A percentile compares a stretch with the other conserved stretches of the same genome.
Conservation (phyloP, 148 eudicot species). For the Dianthus caryophyllus region DNA sequence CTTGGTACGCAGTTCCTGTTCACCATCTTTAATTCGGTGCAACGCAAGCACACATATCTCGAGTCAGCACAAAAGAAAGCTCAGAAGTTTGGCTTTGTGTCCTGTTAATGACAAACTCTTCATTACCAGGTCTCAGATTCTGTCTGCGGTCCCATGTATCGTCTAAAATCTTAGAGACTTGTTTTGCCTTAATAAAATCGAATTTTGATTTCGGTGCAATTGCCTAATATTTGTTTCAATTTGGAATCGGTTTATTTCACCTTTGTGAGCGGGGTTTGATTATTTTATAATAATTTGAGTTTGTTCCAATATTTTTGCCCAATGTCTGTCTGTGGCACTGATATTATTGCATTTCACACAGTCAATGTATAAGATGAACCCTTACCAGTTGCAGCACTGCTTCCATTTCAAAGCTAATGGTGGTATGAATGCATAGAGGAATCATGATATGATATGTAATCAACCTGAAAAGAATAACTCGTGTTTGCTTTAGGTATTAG, state of each 20-base stretch:
- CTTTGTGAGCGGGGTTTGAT: background rate
- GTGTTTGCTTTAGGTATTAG: background rate
- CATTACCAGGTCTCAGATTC: conserved; percentile 54
- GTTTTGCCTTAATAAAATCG: no score
- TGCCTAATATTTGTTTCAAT: background rate
- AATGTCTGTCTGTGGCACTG: background rate
- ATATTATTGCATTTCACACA: background rate
- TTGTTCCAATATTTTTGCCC: no score
- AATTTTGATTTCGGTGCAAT: background rate
- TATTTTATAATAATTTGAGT: conserved; percentile 5
- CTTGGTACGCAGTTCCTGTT: conserved; percentile 49
- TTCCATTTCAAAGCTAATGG: background rate
- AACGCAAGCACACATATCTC: conserved; percentile 47
- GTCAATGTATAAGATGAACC: background rate
- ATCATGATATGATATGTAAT: background rate
- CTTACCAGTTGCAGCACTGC: background rate
- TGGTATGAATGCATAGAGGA: background rate
- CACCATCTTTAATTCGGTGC: conserved; percentile 53
- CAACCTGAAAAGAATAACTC: background rate
- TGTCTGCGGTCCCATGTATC: background rate
- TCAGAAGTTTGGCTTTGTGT: conserved; percentile 73
- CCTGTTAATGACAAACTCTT: conserved; percentile 79
- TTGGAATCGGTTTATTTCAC: background rate
- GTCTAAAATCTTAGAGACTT: background rate
- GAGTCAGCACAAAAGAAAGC: conserved; percentile 93